phyloP scores from a whole-genome alignment of 306 rosid species.

The Mimosa pudica region DNA sequence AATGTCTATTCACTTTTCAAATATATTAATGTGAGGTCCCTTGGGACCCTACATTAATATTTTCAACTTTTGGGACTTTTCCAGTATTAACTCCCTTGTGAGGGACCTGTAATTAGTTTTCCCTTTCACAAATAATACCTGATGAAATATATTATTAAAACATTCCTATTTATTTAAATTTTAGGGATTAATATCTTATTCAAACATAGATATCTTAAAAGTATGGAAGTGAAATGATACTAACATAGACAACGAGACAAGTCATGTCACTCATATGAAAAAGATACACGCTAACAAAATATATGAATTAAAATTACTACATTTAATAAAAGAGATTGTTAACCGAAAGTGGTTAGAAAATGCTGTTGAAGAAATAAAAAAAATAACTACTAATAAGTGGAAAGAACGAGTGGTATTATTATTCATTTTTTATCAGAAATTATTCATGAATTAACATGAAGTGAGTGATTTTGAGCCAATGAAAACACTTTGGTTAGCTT shows the following conservation, averaged over 20 bases:
- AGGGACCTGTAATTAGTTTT: too few species aligned
- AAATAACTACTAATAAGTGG: neutral
- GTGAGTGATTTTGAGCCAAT: neutral
- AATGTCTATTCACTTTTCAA: too few species aligned
- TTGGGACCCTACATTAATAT: too few species aligned
- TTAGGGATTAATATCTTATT: neutral
- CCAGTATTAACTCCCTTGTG: too few species aligned
- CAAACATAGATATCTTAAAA: neutral
- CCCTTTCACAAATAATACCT: neutral
- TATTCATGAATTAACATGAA: neutral
- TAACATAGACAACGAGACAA: neutral
- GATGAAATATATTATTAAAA: neutral
- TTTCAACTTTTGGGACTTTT: too few species aligned
- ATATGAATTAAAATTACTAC: neutral
- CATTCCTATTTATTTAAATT: neutral
- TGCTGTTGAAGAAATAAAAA: neutral
- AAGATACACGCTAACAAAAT: neutral
- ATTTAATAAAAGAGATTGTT: neutral
- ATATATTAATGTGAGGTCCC: too few species aligned
- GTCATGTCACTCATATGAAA: neutral
- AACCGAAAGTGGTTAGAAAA: neutral
- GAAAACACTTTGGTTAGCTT: neutral
- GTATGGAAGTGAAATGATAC: neutral
- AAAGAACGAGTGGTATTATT: neutral
- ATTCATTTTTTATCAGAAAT: too few species aligned